These are phyloP conservation scores for Chlorociboria aeruginascens DNA, from an alignment of 495 filamentous ascomycete species.

Conservation along the genomic window DNA sequence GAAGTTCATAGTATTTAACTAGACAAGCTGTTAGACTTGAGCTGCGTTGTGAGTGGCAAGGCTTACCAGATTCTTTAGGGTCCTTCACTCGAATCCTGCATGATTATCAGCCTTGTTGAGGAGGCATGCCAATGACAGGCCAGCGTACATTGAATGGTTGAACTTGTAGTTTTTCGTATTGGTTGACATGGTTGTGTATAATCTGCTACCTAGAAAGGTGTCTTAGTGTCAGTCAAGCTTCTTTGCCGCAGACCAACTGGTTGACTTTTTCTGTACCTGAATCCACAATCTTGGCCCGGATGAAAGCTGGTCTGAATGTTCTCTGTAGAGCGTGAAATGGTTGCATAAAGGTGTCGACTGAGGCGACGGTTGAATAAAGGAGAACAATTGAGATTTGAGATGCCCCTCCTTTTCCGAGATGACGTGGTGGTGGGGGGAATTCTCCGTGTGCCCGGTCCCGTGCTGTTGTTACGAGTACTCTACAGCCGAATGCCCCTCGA, in stretches of 20 bases:
- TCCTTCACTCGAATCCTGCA: slow-evolving; percentile 90
- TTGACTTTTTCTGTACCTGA: slow-evolving; percentile 7
- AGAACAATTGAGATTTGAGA: not conserved
- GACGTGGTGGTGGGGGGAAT: not conserved
- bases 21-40: not conserved
- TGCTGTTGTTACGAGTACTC: not conserved
- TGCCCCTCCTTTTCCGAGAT: not conserved
- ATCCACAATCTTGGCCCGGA: slow-evolving; percentile 5
- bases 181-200: slow-evolving; percentile 50
- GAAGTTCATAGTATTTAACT: slow-evolving; percentile 91
- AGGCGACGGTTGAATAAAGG: not conserved
- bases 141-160: slow-evolving; percentile 63
- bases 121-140: not conserved
- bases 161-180: slow-evolving; percentile 77
- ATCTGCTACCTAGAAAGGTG: slow-evolving; percentile 14
- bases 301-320: slow-evolving; percentile 5
- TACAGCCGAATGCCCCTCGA: not conserved
- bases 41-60: not conserved
- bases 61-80: slow-evolving; percentile 62
- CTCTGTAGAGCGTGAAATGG: slow-evolving; percentile 8
- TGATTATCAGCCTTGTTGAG: slow-evolving; percentile 20
- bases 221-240: not conserved
- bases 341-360: slow-evolving; percentile 2
- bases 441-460: not conserved
- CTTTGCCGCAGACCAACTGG: not conserved